Base-by-base conservation (phyloP, 2,329 filamentous ascomycete species). In the Cryoendolithus antarcticus region DNA sequence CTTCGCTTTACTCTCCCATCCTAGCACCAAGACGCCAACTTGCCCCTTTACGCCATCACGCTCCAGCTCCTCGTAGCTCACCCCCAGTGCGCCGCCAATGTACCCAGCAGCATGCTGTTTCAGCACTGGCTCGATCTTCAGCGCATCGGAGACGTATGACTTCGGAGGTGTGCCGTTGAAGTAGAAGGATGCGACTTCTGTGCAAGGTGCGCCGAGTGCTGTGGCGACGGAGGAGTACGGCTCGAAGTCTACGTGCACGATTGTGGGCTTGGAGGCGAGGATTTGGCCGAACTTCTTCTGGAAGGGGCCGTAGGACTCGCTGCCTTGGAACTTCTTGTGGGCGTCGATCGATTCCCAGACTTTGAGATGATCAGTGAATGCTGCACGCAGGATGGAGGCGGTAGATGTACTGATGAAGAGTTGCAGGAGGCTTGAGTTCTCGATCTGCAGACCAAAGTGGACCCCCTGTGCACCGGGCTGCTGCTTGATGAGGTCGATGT, bases 1-100 rank as follows among this genome's bases (percentile, higher is more conserved):
- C 35, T 57, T 59, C 29, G 71, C 65, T 11, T 69, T 58, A 47
- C 59, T 68, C 36, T 64, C 55, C 72, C 72, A 76, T 4, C 71
- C 72, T 39, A 72, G 55, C 11, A 61, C 58, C n/a, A 63, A 42
- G 3, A 67, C 48, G 47, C 63, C 62, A 40, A 64, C 52, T 39
- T 62, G 61, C 8, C 63, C 67, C 47, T 62, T 53, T 2, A 57
- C 54, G 3, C 59, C 58, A 24, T 53, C 50, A 27, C 44, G 41
- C 49, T 55, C 50, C 6, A 56, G 37, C 29, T 50, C 49, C 48
- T 50, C 43, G 13, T 56, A 38, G n/a, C 52, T 54, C 9, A 48
- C 34, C 1, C 55, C 55, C 4, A 43, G 39, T 1, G 50, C 48
- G 8, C 30, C 42, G 3, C 43, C 52, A 3, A 47, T n/a, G n/a